Evolutionary conservation across 306 rosid genomes (phyloP).

Genomic region (Mimosa pudica): DNA sequence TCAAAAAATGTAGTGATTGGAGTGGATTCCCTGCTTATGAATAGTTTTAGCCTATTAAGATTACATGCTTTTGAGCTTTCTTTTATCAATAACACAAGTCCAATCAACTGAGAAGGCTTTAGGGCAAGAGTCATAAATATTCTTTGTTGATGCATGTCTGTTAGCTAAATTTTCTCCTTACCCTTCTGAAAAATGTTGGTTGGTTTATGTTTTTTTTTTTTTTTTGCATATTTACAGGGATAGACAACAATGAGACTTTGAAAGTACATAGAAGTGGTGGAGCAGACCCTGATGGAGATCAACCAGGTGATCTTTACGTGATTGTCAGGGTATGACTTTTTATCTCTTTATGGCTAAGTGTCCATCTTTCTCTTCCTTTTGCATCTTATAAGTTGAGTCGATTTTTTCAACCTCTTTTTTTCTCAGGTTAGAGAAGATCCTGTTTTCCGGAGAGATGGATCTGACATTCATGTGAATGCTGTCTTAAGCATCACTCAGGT

Average conservation of each 20-base stretch:
- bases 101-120: background rate
- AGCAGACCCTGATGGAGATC: constrained; percentile 87
- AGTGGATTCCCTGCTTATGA: constrained; percentile 18
- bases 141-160: constrained; percentile 25
- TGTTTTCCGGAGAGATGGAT: constrained; percentile 82
- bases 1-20: background rate
- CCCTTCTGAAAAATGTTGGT: constrained; percentile 16
- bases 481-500: constrained; percentile 86
- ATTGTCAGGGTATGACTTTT: constrained; percentile 55
- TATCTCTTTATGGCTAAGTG: constrained; percentile 1
- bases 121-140: constrained; percentile 15
- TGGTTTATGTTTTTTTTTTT: constrained; percentile 8
- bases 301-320: constrained; percentile 83
- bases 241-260: constrained; percentile 66
- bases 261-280: constrained; percentile 76
- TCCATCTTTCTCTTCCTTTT: constrained; percentile 7
- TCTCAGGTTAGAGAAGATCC: constrained; percentile 86
- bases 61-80: constrained; percentile 3
- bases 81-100: constrained; percentile 14
- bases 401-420: background rate
- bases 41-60: constrained; percentile 8
- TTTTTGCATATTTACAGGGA: constrained; percentile 54
- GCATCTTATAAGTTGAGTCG: background rate
- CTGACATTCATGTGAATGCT: constrained; percentile 89
- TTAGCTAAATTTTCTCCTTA: constrained; percentile 3